phyloP scores from a whole-genome alignment of 2,329 filamentous ascomycete species.

The Penicillium sclerotiorum region DNA sequence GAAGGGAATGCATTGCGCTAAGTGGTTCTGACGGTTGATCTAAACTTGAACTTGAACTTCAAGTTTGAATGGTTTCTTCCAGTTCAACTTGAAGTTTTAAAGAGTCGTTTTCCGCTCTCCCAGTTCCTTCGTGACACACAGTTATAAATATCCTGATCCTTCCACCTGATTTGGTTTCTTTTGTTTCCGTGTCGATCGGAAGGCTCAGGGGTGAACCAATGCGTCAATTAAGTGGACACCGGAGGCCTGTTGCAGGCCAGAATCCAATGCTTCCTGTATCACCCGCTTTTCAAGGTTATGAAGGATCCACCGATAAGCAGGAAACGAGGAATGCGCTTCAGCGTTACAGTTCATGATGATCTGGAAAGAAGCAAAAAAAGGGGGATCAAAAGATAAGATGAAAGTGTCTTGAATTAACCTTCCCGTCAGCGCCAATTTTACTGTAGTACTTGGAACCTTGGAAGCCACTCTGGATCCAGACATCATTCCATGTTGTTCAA shows the following conservation, averaged over 20 bases:
- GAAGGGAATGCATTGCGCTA: conserved; percentile 19
- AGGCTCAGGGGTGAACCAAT: conserved; percentile 12
- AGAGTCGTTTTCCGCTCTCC: neutral
- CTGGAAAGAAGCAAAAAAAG: too few relatives aligned
- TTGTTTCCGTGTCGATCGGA: conserved; percentile 14
- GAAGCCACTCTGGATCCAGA: too few relatives aligned
- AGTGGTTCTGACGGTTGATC: too few relatives aligned
- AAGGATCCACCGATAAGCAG: neutral
- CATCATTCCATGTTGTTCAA: too few relatives aligned
- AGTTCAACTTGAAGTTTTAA: neutral
- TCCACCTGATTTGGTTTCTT: conserved; percentile 1
- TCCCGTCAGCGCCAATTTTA: too few relatives aligned
- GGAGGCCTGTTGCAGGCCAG: conserved; percentile 7
- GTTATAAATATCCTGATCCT: neutral
- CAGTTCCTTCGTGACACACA: neutral
- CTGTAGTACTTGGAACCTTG: too few relatives aligned
- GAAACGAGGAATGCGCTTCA: neutral
- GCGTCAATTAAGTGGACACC: conserved; percentile 16
- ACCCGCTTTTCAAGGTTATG: conserved; percentile 3
- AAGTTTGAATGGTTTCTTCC: neutral
- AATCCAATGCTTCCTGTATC: conserved; percentile 8
- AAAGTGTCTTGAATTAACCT: too few relatives aligned
- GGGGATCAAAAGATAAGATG: too few relatives aligned
- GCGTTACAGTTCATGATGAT: too few relatives aligned
- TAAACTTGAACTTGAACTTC: neutral